Conservation (phyloP, 345 rosid species). For the Lagerstroemia speciosa region DNA sequence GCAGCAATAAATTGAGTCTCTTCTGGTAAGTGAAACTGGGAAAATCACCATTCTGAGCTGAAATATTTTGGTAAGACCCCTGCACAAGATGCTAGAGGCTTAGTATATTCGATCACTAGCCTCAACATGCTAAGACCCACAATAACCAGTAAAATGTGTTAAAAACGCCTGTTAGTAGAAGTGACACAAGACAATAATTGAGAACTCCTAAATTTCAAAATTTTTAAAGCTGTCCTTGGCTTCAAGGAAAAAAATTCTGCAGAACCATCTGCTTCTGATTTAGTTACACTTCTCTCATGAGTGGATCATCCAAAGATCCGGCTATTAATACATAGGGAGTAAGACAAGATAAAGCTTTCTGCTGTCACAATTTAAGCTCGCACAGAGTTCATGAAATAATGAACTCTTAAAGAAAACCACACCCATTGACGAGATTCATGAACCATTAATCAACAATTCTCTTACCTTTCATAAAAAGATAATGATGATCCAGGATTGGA, state of each 20-base stretch:
- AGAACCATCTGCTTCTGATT: background rate
- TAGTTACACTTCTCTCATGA: background rate
- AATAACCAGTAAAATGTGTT: background rate
- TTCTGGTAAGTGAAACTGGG: conserved; percentile 78
- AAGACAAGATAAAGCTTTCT: background rate
- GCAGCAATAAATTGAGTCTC: conserved; percentile 66
- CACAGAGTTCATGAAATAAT: background rate
- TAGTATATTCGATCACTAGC: background rate
- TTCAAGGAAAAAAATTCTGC: background rate
- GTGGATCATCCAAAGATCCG: background rate
- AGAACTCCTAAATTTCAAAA: background rate
- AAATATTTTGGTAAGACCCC: conserved; percentile 85
- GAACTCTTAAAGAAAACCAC: background rate
- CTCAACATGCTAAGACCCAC: background rate
- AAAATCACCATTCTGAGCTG: conserved; percentile 97
- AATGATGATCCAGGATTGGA: conserved; percentile 77
- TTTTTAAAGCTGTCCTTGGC: background rate
- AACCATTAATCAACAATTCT: background rate
- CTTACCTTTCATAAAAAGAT: conserved; percentile 81
- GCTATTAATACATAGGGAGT: background rate
- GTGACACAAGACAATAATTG: background rate
- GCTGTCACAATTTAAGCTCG: background rate
- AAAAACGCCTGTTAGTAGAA: background rate
- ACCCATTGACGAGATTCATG: background rate
- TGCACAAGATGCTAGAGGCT: conserved; percentile 21